phyloP scores from a whole-genome alignment of 495 filamentous ascomycete species.

The Neurospora sp. region DNA sequence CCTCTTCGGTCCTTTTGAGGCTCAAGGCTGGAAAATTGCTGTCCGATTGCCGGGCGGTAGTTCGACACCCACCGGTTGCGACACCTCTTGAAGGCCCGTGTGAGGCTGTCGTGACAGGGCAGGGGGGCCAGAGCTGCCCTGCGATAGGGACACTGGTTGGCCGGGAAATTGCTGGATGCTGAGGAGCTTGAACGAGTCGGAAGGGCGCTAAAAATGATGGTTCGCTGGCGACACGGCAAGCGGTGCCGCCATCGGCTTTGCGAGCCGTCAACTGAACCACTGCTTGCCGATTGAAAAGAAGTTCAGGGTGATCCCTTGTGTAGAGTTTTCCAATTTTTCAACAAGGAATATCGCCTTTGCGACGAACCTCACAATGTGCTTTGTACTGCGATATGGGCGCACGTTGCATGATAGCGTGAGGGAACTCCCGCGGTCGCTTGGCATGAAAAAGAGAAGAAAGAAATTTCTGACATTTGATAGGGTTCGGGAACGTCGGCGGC shows the following conservation, averaged over 20 bases:
- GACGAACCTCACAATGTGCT: background rate
- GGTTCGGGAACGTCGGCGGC: background rate
- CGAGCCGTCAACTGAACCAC: background rate
- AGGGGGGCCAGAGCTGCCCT: background rate
- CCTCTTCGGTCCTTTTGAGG: background rate
- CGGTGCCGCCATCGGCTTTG: background rate
- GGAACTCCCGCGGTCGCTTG: background rate
- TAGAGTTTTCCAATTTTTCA: background rate
- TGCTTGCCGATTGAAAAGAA: background rate
- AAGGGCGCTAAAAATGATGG: background rate
- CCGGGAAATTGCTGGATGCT: background rate
- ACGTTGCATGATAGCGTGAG: background rate
- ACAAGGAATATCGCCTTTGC: background rate
- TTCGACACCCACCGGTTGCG: background rate
- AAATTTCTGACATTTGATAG: background rate
- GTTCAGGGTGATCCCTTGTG: background rate
- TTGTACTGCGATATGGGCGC: background rate
- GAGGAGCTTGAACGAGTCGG: background rate
- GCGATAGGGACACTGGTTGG: background rate
- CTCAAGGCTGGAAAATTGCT: background rate
- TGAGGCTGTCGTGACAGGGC: background rate
- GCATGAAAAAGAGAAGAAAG: background rate
- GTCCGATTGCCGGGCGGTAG: background rate
- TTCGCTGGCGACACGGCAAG: background rate
- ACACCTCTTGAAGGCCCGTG: background rate